Percentiles rank a stretch among this genome's conserved stretches.
Evolutionary conservation across 2,329 filamentous ascomycete species (phyloP).

Genomic region (Aureobasidium sp.): DNA sequence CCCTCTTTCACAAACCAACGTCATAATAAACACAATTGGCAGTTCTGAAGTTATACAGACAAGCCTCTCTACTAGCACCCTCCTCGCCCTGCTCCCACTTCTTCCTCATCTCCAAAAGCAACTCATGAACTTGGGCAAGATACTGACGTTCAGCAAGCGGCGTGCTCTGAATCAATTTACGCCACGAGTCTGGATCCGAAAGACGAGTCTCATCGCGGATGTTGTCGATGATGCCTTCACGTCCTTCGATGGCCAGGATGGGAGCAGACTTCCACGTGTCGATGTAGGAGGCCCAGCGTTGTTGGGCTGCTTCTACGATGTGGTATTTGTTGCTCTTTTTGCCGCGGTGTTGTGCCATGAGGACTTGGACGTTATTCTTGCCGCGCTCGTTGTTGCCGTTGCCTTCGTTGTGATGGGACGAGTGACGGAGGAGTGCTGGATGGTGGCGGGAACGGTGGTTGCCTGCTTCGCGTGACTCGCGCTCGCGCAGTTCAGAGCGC

Average conservation of each 20-base stretch:
- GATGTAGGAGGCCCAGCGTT: conserved; percentile 52
- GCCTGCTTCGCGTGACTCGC: conserved; percentile 51
- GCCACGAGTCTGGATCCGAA: conserved; percentile 77
- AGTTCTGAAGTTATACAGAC: conserved; percentile 87
- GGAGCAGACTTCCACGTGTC: conserved; percentile 67
- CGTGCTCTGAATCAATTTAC: conserved; percentile 67
- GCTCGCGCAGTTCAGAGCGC: conserved; percentile 70
- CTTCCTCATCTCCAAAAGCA: conserved; percentile 56
- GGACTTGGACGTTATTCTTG: conserved; percentile 72
- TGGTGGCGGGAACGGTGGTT: conserved; percentile 31
- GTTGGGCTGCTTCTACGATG: conserved; percentile 70
- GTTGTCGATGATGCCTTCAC: conserved; percentile 70
- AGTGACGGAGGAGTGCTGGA: conserved; percentile 24
- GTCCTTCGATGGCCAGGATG: conserved; percentile 79
- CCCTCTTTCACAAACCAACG: conserved; percentile 35
- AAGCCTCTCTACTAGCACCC: conserved; percentile 58
- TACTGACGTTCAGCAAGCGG: conserved; percentile 74
- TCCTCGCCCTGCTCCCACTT: conserved; percentile 35
- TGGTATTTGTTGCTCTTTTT: conserved; percentile 87
- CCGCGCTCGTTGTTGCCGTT: conserved; percentile 26
- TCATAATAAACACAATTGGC: conserved; percentile 82
- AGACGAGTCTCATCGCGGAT: conserved; percentile 63
- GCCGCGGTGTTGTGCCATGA: conserved; percentile 70
- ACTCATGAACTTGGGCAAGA: conserved; percentile 69
- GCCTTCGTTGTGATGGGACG: conserved; percentile 35